Evolutionary conservation across 148 eudicot genomes (phyloP).

Genomic region (Limonium bicolor): DNA sequence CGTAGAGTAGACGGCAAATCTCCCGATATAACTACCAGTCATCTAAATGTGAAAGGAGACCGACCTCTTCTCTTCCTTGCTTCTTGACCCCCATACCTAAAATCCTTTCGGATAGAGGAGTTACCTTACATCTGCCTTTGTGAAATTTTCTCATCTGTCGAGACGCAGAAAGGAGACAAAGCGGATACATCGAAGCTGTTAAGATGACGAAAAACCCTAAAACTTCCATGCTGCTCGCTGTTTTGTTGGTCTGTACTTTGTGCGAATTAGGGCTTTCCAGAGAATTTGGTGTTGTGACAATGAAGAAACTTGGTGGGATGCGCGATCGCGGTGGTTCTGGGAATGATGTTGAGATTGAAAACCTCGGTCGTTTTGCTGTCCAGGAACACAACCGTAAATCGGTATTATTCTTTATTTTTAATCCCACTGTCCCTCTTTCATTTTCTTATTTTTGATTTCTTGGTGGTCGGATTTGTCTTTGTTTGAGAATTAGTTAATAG

Average conservation of each 20-base stretch:
- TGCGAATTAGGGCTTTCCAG: slow-evolving; percentile 3
- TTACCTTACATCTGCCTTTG: no score
- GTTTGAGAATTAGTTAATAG: not conserved
- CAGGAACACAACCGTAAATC: slow-evolving; percentile 1
- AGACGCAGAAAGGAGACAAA: no score
- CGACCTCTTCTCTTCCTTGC: no score
- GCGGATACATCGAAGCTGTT: no score
- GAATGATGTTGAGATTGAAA: slow-evolving; percentile 1
- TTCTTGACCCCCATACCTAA: no score
- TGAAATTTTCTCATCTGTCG: no score
- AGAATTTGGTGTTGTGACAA: not conserved
- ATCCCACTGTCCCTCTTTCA: no score
- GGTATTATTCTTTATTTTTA: not conserved
- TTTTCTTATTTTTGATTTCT: not conserved
- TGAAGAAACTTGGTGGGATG: not conserved
- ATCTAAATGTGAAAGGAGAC: no score
- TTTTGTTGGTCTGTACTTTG: not conserved
- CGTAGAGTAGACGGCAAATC: no score
- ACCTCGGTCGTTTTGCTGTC: slow-evolving; percentile 5
- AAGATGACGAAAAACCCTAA: not conserved
- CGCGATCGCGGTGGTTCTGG: not conserved
- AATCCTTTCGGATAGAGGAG: no score
- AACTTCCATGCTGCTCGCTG: not conserved
- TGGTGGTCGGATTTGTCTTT: not conserved
- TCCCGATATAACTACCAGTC: no score